Evolutionary conservation across 2,329 filamentous ascomycete genomes (phyloP).

Genomic region (Cyclaneusma minus): DNA sequence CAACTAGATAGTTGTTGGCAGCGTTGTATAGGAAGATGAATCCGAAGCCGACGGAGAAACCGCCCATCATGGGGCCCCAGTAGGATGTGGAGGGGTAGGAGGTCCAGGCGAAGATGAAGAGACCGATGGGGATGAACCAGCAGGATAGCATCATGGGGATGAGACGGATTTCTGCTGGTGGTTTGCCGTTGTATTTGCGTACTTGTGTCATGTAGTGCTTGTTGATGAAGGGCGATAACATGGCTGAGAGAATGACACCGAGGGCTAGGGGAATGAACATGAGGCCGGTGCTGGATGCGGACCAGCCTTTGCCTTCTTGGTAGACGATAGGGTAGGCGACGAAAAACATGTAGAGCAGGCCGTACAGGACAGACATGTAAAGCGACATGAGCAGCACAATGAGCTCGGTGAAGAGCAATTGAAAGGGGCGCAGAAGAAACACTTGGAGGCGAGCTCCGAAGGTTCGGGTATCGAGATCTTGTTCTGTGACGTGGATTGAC

Average conservation of each 20-base stretch:
- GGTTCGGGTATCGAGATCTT: constrained; percentile 61
- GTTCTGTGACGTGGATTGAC: constrained; percentile 56
- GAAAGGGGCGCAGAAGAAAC: constrained; percentile 70
- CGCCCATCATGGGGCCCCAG: constrained; percentile 41
- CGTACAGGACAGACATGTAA: constrained; percentile 76
- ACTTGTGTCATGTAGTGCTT: constrained; percentile 59
- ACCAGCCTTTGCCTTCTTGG: constrained; percentile 60
- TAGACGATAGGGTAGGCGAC: constrained; percentile 51
- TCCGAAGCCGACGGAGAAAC: constrained; percentile 43
- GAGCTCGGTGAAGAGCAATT: constrained; percentile 68
- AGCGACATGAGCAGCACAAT: constrained; percentile 74
- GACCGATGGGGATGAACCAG: constrained; percentile 53
- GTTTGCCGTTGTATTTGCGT: constrained; percentile 48
- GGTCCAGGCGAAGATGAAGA: constrained; percentile 55
- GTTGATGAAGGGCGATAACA: constrained; percentile 60
- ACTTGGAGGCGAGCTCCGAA: constrained; percentile 52
- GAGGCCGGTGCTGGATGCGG: constrained; percentile 56
- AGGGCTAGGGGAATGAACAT: constrained; percentile 79
- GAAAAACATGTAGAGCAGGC: constrained; percentile 40
- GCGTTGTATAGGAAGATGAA: constrained; percentile 51
- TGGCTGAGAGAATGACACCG: constrained; percentile 53
- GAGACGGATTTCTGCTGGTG: constrained; percentile 62
- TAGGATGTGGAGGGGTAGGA: constrained; percentile 39
- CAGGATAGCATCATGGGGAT: constrained; percentile 72
- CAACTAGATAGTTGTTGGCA: constrained; percentile 41